These are phyloP conservation scores for Larix kaempferi DNA, from an alignment of 75 land plant genomes.

Conservation along the genomic window DNA sequence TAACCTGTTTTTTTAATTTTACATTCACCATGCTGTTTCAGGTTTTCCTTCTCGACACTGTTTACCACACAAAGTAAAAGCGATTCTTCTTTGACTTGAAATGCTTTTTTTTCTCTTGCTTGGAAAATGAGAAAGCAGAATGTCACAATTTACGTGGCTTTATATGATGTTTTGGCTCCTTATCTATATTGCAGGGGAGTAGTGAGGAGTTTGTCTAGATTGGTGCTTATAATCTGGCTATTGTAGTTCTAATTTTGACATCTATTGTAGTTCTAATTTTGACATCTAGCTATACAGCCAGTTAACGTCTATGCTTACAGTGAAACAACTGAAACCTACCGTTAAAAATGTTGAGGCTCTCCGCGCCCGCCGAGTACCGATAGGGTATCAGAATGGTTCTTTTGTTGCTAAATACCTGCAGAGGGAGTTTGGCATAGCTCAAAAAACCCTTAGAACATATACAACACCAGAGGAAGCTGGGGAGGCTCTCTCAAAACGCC, in stretches of 20 bases:
- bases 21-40: neutral
- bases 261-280: slow-evolving; percentile 46
- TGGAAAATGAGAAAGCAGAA: no score
- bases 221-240: no score
- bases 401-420: slow-evolving; percentile 36
- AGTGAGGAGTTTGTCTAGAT: no score
- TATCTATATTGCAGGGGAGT: no score
- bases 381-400: slow-evolving; percentile 49
- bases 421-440: slow-evolving; percentile 16
- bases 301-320: no score
- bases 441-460: slow-evolving; percentile 11
- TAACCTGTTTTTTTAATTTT: no score
- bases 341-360: no score
- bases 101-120: neutral
- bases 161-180: slow-evolving; percentile 33
- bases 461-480: slow-evolving; percentile 18
- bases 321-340: no score
- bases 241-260: no score
- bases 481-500: slow-evolving; percentile 25
- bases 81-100: neutral
- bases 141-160: neutral
- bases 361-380: neutral
- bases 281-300: slow-evolving; percentile 12
- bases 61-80: slow-evolving; percentile 39
- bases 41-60: slow-evolving; percentile 36